These are phyloP conservation scores for Botrytis tulipae DNA, from an alignment of 2,329 filamentous ascomycete species.

Conservation along the genomic window DNA sequence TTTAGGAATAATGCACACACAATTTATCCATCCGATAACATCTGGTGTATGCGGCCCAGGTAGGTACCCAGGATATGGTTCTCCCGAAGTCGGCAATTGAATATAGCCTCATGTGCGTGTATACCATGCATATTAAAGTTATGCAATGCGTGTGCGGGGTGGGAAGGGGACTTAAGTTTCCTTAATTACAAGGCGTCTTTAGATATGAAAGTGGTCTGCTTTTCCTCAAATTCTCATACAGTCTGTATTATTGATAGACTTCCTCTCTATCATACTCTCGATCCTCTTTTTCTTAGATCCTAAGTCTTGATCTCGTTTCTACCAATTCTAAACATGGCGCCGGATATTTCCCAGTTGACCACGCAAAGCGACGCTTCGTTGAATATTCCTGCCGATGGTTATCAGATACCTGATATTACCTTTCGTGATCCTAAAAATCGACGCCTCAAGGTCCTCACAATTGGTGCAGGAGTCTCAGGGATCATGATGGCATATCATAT, in stretches of 20 bases:
- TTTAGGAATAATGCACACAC: not conserved
- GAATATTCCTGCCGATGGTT: not conserved
- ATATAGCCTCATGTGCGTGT: not conserved
- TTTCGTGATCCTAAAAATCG: slow-evolving; percentile 41
- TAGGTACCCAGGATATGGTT: not conserved
- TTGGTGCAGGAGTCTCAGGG: slow-evolving; percentile 48
- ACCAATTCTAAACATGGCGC: not conserved
- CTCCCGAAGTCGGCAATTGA: not conserved
- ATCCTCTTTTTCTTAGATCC: not conserved
- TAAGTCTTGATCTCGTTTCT: not conserved
- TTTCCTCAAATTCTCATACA: not conserved
- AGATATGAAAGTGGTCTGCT: not conserved
- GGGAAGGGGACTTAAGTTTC: not conserved
- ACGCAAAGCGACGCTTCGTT: not conserved
- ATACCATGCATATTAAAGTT: not conserved
- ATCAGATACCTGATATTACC: slow-evolving; percentile 24
- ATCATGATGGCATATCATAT: slow-evolving; percentile 50
- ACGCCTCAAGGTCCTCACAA: slow-evolving; percentile 47
- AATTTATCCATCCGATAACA: not conserved
- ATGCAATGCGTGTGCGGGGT: not conserved
- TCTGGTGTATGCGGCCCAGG: not conserved
- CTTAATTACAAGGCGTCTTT: not conserved
- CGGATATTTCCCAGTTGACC: not conserved
- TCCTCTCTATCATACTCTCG: not conserved
- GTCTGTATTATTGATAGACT: not conserved